A percentile compares a stretch with the other conserved stretches of the same genome.
These are phyloP conservation scores for Brassica incana DNA, from an alignment of 345 rosid species.

Conservation along the genomic window DNA sequence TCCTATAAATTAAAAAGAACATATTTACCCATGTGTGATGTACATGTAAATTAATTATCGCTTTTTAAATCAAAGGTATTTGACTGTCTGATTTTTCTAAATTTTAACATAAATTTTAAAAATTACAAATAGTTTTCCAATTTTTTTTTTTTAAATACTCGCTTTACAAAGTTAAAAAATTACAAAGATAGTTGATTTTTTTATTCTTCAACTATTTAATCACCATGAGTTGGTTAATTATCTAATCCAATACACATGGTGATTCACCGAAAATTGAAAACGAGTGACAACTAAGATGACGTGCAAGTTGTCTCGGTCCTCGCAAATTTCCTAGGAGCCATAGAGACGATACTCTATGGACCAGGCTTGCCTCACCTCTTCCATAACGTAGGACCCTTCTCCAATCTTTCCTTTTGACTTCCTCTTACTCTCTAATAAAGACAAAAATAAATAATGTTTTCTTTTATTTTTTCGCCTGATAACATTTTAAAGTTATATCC, in stretches of 20 bases:
- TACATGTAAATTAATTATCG: too few relatives aligned
- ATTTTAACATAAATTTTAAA: too few relatives aligned
- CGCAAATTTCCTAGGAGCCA: slow-evolving; percentile 17
- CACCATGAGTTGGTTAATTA: not conserved
- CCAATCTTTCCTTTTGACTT: slow-evolving; percentile 11
- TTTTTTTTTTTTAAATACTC: too few relatives aligned
- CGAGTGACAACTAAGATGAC: slow-evolving; percentile 31
- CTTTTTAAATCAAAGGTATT: too few relatives aligned
- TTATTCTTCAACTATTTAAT: not conserved
- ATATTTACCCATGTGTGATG: too few relatives aligned
- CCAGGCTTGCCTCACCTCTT: slow-evolving; percentile 29
- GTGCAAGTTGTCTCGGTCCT: slow-evolving; percentile 24
- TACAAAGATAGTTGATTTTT: too few relatives aligned
- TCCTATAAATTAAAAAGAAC: too few relatives aligned
- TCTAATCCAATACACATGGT: not conserved
- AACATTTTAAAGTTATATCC: not conserved
- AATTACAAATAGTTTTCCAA: too few relatives aligned
- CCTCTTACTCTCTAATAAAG: slow-evolving; percentile 13
- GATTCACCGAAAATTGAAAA: not conserved
- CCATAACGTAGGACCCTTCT: slow-evolving; percentile 38
- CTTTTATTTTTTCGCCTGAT: not conserved
- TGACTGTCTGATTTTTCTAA: too few relatives aligned
- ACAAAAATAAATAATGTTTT: not conserved
- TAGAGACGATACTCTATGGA: slow-evolving; percentile 29
- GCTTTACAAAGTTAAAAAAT: too few relatives aligned